Evolutionary conservation across 176 grass and related monocot genomes (phyloP).

Genomic region (Zoysia pacifica): DNA sequence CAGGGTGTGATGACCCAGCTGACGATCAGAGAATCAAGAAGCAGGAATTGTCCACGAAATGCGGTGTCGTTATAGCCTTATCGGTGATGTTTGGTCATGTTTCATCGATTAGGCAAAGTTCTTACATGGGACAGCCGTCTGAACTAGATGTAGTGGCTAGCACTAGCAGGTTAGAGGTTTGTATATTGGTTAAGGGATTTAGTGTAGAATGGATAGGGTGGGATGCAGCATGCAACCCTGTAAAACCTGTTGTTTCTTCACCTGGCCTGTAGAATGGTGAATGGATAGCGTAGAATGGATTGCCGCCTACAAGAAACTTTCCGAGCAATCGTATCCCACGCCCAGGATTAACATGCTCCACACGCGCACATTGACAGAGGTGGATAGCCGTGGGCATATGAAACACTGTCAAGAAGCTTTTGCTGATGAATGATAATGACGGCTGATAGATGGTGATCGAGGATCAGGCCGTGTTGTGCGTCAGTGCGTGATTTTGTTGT

Average conservation of each 20-base stretch:
- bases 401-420: neutral
- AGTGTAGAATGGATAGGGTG: neutral
- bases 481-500: neutral
- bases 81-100: neutral
- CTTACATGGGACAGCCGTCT: too few relatives aligned
- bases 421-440: neutral
- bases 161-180: neutral
- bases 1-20: too few relatives aligned
- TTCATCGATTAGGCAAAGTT: neutral
- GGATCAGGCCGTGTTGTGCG: neutral
- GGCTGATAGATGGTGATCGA: neutral
- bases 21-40: neutral
- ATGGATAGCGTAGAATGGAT: too few relatives aligned
- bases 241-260: neutral
- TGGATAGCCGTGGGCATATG: neutral
- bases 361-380: neutral
- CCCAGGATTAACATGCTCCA: neutral
- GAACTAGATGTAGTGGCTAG: too few relatives aligned
- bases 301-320: too few relatives aligned
- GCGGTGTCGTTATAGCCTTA: too few relatives aligned
- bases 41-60: too few relatives aligned
- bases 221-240: neutral
- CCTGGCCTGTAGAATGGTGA: neutral
- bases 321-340: too few relatives aligned
- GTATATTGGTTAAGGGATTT: neutral